These are phyloP conservation scores for Aegilops longissima DNA, from an alignment of 176 grass and related monocot genomes.

Conservation along the genomic window DNA sequence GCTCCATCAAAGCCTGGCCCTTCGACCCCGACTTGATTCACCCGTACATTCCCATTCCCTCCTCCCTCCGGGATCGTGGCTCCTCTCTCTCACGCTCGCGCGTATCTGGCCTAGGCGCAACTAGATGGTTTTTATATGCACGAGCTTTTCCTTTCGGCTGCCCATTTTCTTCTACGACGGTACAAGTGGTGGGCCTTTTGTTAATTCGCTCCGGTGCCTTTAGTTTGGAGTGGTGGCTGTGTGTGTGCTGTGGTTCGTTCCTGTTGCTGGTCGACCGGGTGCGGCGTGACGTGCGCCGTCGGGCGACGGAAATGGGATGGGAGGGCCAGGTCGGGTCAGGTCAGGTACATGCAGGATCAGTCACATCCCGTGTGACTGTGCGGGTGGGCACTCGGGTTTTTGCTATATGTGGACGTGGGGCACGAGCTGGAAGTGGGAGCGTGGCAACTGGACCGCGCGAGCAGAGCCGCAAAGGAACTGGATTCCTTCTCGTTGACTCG, in stretches of 20 bases:
- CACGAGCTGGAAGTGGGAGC: neutral
- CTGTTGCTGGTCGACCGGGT: neutral
- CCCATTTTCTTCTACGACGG: neutral
- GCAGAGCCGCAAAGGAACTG: neutral
- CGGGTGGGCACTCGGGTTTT: neutral
- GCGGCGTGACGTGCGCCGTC: constrained; percentile 33
- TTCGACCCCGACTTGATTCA: neutral
- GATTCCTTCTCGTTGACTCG: neutral
- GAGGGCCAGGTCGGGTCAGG: neutral
- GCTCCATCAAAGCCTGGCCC: neutral
- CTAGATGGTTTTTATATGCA: neutral
- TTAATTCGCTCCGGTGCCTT: neutral
- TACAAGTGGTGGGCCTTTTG: constrained; percentile 5
- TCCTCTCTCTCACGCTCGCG: neutral
- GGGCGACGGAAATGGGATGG: neutral
- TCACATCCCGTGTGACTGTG: neutral
- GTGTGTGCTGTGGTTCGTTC: neutral
- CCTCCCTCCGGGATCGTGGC: neutral
- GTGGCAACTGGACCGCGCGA: neutral
- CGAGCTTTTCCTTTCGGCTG: constrained; percentile 21
- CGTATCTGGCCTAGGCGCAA: constrained; percentile 3
- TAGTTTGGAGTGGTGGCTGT: neutral
- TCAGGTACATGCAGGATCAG: neutral
- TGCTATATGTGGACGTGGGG: neutral
- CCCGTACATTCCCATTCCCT: neutral